These are phyloP conservation scores for Citrus trifoliata DNA, from an alignment of 345 rosid species.

Conservation along the genomic window DNA sequence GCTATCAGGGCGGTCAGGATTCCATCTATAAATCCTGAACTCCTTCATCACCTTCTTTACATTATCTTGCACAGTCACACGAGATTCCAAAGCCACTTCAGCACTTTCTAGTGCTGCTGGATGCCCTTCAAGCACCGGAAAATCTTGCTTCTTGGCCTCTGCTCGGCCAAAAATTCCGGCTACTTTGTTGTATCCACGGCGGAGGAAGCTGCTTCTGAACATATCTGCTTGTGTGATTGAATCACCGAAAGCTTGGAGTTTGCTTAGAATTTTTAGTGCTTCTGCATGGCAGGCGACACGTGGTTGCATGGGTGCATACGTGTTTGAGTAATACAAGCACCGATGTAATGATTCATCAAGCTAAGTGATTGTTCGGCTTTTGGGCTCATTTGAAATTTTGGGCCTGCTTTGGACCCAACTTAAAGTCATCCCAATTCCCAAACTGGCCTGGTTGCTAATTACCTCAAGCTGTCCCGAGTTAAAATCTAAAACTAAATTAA, in stretches of 20 bases:
- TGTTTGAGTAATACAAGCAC: not conserved
- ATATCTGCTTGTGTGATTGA: slow-evolving; percentile 7
- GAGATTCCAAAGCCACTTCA: slow-evolving; percentile 35
- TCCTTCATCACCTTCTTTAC: slow-evolving; percentile 38
- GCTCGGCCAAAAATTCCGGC: slow-evolving; percentile 5
- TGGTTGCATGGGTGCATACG: not conserved
- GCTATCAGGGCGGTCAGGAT: slow-evolving; percentile 42
- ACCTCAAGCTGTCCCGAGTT: not conserved
- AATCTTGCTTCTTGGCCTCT: slow-evolving; percentile 28
- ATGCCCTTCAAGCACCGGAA: slow-evolving; percentile 42
- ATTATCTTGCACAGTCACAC: slow-evolving; percentile 12
- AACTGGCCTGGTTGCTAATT: not conserved
- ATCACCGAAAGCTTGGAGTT: not conserved
- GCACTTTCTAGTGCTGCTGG: slow-evolving; percentile 47
- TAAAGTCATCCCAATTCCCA: not conserved
- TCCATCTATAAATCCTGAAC: slow-evolving; percentile 67
- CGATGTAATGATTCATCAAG: not conserved
- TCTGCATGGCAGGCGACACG: slow-evolving; percentile 2
- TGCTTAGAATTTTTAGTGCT: not conserved
- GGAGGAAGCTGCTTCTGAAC: slow-evolving; percentile 24
- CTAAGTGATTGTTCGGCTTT: not conserved
- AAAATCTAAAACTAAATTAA: too few species aligned
- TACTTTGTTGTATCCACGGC: slow-evolving; percentile 23
- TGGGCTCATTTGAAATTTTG: not conserved
- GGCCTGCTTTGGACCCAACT: not conserved